Percentiles rank a stretch among this genome's conserved stretches.
Conservation (phyloP, 2,329 filamentous ascomycete genomes). For the Alternaria gansuensis region DNA sequence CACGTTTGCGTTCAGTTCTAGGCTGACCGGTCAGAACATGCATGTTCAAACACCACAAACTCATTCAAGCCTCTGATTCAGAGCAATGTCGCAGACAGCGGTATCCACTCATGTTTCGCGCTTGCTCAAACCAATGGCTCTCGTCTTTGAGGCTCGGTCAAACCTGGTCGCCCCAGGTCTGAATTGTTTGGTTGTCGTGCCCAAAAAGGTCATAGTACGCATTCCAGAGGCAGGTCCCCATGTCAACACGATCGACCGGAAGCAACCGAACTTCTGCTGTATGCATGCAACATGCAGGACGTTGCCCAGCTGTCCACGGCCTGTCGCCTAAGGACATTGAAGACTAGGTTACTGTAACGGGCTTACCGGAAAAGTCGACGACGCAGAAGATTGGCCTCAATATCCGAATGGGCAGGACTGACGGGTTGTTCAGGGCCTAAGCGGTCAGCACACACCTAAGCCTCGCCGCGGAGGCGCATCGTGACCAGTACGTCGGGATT, state of each 20-base stretch:
- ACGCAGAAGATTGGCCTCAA: constrained; percentile 14
- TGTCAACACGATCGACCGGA: constrained; percentile 43
- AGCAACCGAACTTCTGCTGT: constrained; percentile 45
- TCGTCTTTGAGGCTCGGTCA: constrained; percentile 24
- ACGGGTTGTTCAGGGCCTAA: constrained; percentile 18
- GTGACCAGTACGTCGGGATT: constrained; percentile 23
- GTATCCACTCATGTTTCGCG: constrained; percentile 20
- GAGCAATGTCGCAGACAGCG: constrained; percentile 16
- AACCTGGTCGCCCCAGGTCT: constrained; percentile 38
- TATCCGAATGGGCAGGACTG: constrained; percentile 23
- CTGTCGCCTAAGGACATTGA: constrained; percentile 19
- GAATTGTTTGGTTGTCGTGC: constrained; percentile 40
- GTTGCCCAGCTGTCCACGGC: constrained; percentile 28
- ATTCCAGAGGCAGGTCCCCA: constrained; percentile 36
- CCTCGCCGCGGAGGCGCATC: constrained; percentile 22
- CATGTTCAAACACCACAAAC: constrained; percentile 28
- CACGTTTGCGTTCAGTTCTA: constrained; percentile 23
- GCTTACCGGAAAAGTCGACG: constrained; percentile 27
- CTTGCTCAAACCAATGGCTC: constrained; percentile 32
- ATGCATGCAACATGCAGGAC: constrained; percentile 43
- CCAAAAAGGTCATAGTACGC: constrained; percentile 34
- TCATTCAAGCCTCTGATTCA: constrained; percentile 21
- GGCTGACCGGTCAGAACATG: constrained; percentile 29
- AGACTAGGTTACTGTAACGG: constrained; percentile 31
- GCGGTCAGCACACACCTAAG: constrained; percentile 22